Percentiles rank a stretch among this genome's conserved stretches.
Evolutionary conservation across 169 alveolate genomes (phyloP).

Genomic region (Plasmodium inui): DNA sequence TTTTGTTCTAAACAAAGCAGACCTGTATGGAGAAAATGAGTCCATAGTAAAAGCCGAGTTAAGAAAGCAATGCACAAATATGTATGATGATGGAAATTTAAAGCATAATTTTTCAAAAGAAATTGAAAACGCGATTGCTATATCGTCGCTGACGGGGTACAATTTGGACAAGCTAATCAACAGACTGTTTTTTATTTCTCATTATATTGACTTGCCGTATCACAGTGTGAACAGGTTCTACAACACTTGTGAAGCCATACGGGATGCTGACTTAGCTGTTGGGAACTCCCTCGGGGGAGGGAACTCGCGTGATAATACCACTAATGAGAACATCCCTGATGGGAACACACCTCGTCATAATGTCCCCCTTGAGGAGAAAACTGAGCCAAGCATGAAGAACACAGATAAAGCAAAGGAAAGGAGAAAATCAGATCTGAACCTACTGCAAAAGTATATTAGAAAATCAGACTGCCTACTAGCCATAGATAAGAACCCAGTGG

Average conservation of each 20-base stretch:
- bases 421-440: constrained; percentile 9
- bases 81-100: constrained; percentile 78
- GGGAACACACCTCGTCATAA: not conserved
- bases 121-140: constrained; percentile 77
- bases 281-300: not conserved
- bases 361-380: not conserved
- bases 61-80: constrained; percentile 69
- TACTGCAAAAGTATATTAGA: constrained; percentile 78
- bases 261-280: not conserved
- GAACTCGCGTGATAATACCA: not conserved
- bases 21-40: constrained; percentile 77
- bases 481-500: constrained; percentile 78
- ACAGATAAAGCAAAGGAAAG: not conserved
- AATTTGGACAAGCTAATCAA: constrained; percentile 43
- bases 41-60: constrained; percentile 83
- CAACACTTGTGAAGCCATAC: not conserved
- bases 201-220: constrained; percentile 70
- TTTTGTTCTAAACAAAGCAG: constrained; percentile 84
- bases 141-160: constrained; percentile 81
- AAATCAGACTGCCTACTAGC: constrained; percentile 81
- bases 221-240: constrained; percentile 34
- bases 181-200: constrained; percentile 40
- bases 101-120: constrained; percentile 66
- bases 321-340: not conserved
- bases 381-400: not conserved